Conservation (phyloP, 2,329 filamentous ascomycete species). For the Epichloe festucae region DNA sequence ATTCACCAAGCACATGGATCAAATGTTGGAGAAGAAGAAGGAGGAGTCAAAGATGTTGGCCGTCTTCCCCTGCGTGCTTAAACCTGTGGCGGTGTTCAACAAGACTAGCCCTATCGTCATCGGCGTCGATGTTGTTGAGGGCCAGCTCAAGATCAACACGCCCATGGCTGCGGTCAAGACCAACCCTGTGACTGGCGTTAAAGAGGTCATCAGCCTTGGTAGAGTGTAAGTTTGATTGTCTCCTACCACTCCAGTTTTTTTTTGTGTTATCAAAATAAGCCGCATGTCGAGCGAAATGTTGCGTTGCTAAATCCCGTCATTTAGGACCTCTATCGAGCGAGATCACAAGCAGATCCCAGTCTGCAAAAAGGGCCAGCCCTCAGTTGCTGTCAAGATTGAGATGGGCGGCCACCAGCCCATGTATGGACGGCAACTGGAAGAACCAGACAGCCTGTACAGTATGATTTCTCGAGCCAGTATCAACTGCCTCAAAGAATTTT, state of each 20-base stretch:
- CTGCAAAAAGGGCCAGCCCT: constrained; percentile 98
- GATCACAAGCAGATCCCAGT: constrained; percentile 90
- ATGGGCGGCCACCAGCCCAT: constrained; percentile 80
- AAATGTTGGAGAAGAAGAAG: constrained; percentile 81
- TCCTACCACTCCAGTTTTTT: background rate
- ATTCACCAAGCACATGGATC: constrained; percentile 89
- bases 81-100: constrained; percentile 90
- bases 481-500: constrained; percentile 92
- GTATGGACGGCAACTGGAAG: constrained; percentile 91
- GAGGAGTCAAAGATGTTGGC: constrained; percentile 91
- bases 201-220: constrained; percentile 74
- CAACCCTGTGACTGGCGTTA: constrained; percentile 64
- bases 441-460: constrained; percentile 78
- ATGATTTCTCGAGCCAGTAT: constrained; percentile 79
- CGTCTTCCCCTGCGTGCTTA: constrained; percentile 91
- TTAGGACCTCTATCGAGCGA: constrained; percentile 85
- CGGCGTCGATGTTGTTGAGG: constrained; percentile 90
- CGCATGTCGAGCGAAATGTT: background rate
- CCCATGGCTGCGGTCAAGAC: constrained; percentile 79
- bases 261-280: background rate
- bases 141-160: constrained; percentile 73
- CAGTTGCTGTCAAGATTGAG: constrained; percentile 95
- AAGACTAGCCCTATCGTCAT: constrained; percentile 93
- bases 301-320: background rate
- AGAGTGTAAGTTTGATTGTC: constrained; percentile 63